Base-by-base conservation (phyloP, 371 early-diverging fungal genomes). In the Circinella umbellata region DNA sequence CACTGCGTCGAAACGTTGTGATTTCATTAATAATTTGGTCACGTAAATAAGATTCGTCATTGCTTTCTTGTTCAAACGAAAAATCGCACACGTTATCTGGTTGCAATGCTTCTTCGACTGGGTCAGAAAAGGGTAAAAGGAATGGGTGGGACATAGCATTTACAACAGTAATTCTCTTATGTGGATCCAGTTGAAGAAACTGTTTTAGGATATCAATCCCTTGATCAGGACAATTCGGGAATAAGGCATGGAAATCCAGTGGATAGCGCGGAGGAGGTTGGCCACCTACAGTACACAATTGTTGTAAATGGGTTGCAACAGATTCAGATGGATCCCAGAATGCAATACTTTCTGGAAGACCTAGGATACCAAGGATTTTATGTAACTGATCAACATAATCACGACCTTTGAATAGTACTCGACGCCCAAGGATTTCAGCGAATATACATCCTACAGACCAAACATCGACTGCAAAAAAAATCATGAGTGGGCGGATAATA, bases 371-470 rank as follows among this genome's bases (percentile, higher is more conserved):
- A 66, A 95, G 87, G 65, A 97, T 98, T 75, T 93, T 91, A 80
- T 96, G 93, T 53, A 98, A 83, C 78, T 98, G 98, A 73, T 97
- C 94, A 4, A 96, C 90, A 70, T 96, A 89, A 75, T 92, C 92
- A 39, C 85, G 82, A 27, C 92, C 92, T 64, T 84, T 87, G 75
- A 92, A 93, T 38, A 92, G 73, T 11, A 87, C 85, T 71, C 85
- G 86, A 38, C 93, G 82, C 36, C 92, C 90, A 20, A 92, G 76
- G 38, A 95, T 79, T 75, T 95, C 96, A 17, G 91, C 95, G 75
- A 96, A 91, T 27, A 96, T 89, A 78, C 94, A 95, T 8, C 96
- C 96, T 7, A 93, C 90, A 7, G 93, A 89, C 96, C 96, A 95
- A 57, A 96, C 89, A 71, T 95, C 96, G 59, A 92, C 85, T 77